These are phyloP conservation scores for Trametes punicea DNA, from an alignment of 768 basidiomycete genomes.

Conservation along the genomic window DNA sequence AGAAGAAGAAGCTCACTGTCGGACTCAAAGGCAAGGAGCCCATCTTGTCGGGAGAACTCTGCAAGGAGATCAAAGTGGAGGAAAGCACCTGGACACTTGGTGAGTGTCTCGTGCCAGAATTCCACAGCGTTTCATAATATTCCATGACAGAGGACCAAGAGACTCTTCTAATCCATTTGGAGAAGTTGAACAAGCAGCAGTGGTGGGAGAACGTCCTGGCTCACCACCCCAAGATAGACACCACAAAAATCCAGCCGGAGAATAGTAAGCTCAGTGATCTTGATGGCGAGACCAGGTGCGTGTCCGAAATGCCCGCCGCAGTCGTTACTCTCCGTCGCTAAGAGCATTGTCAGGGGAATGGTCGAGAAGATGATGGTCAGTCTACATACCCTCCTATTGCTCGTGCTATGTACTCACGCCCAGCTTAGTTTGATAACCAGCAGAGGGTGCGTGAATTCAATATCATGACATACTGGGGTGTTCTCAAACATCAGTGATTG, in stretches of 20 bases:
- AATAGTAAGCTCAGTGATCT: conserved; percentile 96
- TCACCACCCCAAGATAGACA: conserved; percentile 96
- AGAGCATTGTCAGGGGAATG: conserved; percentile 63
- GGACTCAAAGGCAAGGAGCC: conserved; percentile 83
- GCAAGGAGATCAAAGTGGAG: conserved; percentile 91
- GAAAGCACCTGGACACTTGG: conserved; percentile 97
- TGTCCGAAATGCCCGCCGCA: neutral
- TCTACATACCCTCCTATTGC: conserved; percentile 9
- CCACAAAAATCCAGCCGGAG: conserved; percentile 90
- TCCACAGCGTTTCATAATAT: neutral
- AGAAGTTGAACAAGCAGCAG: conserved; percentile 81
- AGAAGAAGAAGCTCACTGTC: conserved; percentile 80
- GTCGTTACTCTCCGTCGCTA: neutral
- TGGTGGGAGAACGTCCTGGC: conserved; percentile 99
- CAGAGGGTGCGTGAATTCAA: conserved; percentile 48
- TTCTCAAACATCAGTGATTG: conserved; percentile 11
- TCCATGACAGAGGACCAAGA: conserved; percentile 67
- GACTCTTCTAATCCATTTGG: conserved; percentile 69
- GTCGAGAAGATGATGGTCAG: conserved; percentile 99
- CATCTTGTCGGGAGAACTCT: conserved; percentile 87
- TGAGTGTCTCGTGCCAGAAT: conserved; percentile 37
- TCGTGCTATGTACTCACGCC: neutral
- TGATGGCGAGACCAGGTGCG: conserved; percentile 88
- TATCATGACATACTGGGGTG: neutral
- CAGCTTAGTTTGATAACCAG: conserved; percentile 67